Base-by-base conservation (phyloP, 2,329 filamentous ascomycete genomes). In the Periconia sp. region DNA sequence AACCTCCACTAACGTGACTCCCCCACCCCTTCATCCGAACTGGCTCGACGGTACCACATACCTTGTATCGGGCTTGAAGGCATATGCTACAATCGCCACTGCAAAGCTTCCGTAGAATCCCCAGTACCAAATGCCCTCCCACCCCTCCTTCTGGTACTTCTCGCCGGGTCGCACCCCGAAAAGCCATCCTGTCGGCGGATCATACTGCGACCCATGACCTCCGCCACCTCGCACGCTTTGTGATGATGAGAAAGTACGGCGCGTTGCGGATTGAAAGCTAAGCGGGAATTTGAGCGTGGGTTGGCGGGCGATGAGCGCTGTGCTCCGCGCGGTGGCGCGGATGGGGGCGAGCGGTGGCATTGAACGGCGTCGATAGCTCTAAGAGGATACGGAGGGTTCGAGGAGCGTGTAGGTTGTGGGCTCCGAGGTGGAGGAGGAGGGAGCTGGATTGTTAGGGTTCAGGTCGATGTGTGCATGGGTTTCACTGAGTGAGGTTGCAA, bases 51-150 rank as follows among this genome's bases (percentile, higher is more conserved):
- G 32, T 16, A 35, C 21, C 15, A 90, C 92, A 78, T 81, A 99
- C 94, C 90, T 95, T 53, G 92, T 97, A 80, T 99, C 94, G 39
- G 94, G 94, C 85, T 97, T 97, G 72, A 94, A 97, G 51, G 89
- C 90, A 76, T 96, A 90, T 55, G 88, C 89, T 55, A 96, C 78
- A 49, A 82, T 84, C 40, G 85, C 86, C 54, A 90, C 78, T 19
- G 84, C 74, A 65, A 95, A 74, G 65, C 85, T 87, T 40, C 89
- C 89, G 69, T 86, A 88, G 73, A 95, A 91, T 36, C 92, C 91
- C 70, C 88, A 89, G 70, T 87, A 87, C 78, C 87, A 92, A 42
- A 91, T 75, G 56, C 80, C 84, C 81, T 99, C 94, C 94, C 94
- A 99, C 38, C 92, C 94, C 77, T 99, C 94, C 72, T 90, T 88